Percentiles rank a stretch among this genome's conserved stretches.
phyloP scores from a whole-genome alignment of 75 land plant species.

The Selaginella tamariscina region DNA sequence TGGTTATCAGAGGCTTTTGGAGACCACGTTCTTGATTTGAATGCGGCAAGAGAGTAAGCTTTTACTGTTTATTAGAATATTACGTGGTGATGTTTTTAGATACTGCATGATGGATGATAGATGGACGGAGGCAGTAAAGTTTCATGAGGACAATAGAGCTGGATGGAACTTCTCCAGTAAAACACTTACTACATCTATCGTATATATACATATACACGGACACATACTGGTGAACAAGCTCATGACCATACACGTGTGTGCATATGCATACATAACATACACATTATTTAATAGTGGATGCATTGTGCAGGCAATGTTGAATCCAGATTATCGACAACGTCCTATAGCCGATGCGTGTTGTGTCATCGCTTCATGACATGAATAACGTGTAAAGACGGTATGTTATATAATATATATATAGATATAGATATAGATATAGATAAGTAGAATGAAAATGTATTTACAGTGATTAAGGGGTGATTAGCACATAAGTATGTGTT shows the following conservation, averaged over 20 bases:
- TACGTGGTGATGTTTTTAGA: constrained; percentile 20
- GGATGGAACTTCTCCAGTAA: constrained; percentile 97
- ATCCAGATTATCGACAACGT: constrained; percentile 67
- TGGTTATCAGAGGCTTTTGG: constrained; percentile 64
- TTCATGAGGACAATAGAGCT: constrained; percentile 73
- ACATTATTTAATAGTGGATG: neutral
- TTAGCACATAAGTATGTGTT: too few species aligned
- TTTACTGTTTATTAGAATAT: neutral
- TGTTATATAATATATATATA: neutral
- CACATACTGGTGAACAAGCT: too few species aligned
- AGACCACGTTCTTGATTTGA: constrained; percentile 83
- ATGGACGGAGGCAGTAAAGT: constrained; percentile 72
- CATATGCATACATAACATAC: neutral
- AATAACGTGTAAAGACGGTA: neutral
- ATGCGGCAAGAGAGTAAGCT: constrained; percentile 87
- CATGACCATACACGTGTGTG: too few species aligned
- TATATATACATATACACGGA: too few species aligned
- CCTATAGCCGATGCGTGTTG: constrained; percentile 74
- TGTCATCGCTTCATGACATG: constrained; percentile 65
- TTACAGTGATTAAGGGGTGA: neutral
- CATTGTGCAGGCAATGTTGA: constrained; percentile 73
- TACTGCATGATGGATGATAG: constrained; percentile 89
- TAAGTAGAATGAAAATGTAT: neutral
- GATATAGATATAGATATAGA: neutral
- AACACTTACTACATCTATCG: neutral